Evolutionary conservation across 2,329 filamentous ascomycete genomes (phyloP), one percentile per base, ranked within the genome.

Genomic region (Beauveria sp.): DNA sequence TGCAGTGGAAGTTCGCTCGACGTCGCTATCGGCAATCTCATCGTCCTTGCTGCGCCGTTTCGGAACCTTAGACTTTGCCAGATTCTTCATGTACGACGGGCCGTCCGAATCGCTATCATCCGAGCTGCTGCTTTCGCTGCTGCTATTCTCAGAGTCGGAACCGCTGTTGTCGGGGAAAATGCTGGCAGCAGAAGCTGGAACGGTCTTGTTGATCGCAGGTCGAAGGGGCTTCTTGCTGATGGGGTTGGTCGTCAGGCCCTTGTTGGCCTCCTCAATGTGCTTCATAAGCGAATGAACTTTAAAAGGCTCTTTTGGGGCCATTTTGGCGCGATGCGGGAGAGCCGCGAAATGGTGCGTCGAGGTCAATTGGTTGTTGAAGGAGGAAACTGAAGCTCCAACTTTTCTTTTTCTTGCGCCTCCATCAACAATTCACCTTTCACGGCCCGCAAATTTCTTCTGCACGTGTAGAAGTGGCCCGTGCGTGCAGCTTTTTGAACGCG

Each of bases 1-100:
- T 37, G 67, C 64, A 20, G 69, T 63, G 43, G 70, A 64, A 52
- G 69, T 69, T 59, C 71, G 72, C 63, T 76, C 75, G 66, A 66
- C 72, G 65, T 77, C 74, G 66, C 75, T 77, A 61, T 77, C 75
- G 67, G 74, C 74, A 62, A 77, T 76, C 63, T 77, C 75, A 24
- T 74, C 72, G 48, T 70, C 63, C 64, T 72, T 71, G 68, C 64
- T 68, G 62, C 67, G 70, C 59, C 68, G 65, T 61, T 68, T 70
- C 44, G 55, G 48, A 58, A 59, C 47, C 43, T 63, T 63, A 22
- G n/a, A n/a, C 28, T 64, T 62, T 44, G 56, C 59, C 43, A 75
- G 68, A 62, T 73, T 75, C 56, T 69, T 71, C 54, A 75, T 63
- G 37, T 76, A 71, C 43, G 71, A 66, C 20, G 63, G 61, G 44